Percentiles rank a stretch among this genome's conserved stretches.
These are phyloP conservation scores for Rhodosporidiobolus sp. DNA, from an alignment of 768 basidiomycete genomes.

Conservation along the genomic window DNA sequence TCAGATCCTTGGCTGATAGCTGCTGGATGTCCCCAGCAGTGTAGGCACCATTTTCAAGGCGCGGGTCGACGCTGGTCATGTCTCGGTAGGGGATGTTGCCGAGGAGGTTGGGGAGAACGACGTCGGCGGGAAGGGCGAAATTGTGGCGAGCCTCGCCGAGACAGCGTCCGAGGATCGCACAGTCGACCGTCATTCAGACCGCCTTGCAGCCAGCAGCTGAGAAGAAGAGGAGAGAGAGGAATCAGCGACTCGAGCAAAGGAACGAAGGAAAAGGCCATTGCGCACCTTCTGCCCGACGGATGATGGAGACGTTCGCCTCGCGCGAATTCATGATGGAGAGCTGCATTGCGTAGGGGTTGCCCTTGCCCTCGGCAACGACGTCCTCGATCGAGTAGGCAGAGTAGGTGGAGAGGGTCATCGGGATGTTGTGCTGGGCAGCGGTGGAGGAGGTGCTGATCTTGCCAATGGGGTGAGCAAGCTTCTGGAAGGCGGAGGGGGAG, in stretches of 20 bases:
- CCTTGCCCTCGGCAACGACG: constrained; percentile 15
- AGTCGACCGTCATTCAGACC: constrained; percentile 49
- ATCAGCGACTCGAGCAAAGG: neutral
- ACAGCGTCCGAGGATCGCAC: constrained; percentile 44
- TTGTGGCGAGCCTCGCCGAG: constrained; percentile 13
- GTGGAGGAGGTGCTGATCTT: constrained; percentile 16
- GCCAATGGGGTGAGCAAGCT: constrained; percentile 24
- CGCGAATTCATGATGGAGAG: constrained; percentile 20
- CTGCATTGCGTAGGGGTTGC: constrained; percentile 26
- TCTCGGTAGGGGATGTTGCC: neutral
- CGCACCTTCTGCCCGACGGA: constrained; percentile 16
- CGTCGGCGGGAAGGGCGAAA: constrained; percentile 1
- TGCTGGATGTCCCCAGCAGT: constrained; percentile 43
- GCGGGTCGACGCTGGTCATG: neutral
- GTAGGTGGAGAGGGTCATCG: constrained; percentile 29
- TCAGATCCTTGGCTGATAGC: constrained; percentile 40
- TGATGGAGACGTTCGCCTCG: neutral
- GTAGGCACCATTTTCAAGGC: constrained; percentile 46
- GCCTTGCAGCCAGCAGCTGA: constrained; percentile 38
- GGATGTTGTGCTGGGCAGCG: constrained; percentile 13
- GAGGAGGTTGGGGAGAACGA: neutral
- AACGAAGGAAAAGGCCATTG: too few species aligned
- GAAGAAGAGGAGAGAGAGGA: too few species aligned
- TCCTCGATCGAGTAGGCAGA: constrained; percentile 21
- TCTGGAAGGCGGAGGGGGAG: constrained; percentile 30